Conservation (phyloP, 129 eudicot genomes). For the Heracleum sosnowskyi region DNA sequence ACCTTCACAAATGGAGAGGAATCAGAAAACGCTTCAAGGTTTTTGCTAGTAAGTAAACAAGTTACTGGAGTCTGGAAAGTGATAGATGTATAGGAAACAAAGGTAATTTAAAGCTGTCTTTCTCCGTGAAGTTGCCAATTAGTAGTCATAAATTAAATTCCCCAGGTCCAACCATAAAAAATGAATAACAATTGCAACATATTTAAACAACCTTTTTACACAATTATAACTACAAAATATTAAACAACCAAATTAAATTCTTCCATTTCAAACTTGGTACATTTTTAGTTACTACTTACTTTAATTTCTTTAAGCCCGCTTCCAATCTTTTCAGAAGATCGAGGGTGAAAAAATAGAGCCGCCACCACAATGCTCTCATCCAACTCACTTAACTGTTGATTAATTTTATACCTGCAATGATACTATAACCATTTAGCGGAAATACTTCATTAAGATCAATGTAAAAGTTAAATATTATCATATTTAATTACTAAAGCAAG, state of each 20-base stretch:
- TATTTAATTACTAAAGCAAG: not conserved
- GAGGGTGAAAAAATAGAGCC: constrained; percentile 78
- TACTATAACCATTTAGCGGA: not conserved
- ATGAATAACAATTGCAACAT: not conserved
- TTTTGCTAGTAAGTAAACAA: not conserved
- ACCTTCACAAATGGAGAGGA: not conserved
- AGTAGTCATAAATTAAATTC: not conserved
- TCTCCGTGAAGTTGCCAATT: not conserved
- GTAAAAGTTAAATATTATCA: not conserved
- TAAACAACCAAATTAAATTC: not conserved
- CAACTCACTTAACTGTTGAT: constrained; percentile 36
- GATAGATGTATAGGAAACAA: not conserved
- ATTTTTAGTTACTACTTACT: constrained; percentile 24
- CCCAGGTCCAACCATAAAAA: not conserved
- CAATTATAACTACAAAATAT: not conserved
- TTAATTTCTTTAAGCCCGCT: constrained; percentile 56
- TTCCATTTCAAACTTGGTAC: not conserved
- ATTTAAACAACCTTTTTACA: not conserved
- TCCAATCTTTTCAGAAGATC: constrained; percentile 67
- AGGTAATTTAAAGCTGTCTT: not conserved
- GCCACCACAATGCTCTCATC: constrained; percentile 50
- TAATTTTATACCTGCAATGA: constrained; percentile 44
- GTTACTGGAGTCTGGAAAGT: not conserved
- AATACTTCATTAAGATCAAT: not conserved
- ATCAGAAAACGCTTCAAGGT: not conserved